These are phyloP conservation scores for Triticum dicoccoides DNA, from an alignment of 176 grass and related monocot species.

Conservation along the genomic window DNA sequence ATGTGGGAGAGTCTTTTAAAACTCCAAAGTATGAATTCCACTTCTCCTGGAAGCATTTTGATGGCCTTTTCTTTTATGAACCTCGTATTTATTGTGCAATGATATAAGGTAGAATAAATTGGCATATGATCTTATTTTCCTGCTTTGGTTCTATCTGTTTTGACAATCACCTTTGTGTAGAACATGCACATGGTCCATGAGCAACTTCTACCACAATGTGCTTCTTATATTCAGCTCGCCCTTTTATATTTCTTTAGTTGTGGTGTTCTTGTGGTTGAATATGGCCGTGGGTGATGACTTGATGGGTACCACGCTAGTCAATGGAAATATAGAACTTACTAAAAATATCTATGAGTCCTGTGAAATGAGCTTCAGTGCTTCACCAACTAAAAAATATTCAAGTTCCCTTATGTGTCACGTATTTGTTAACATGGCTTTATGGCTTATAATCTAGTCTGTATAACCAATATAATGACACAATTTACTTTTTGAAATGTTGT, in stretches of 20 bases:
- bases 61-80: background rate
- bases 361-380: background rate
- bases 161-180: conserved; percentile 37
- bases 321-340: background rate
- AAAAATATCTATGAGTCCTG: background rate
- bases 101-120: background rate
- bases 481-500: too few species aligned
- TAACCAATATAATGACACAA: background rate
- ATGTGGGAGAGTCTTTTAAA: conserved; percentile 92
- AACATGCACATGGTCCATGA: conserved; percentile 85
- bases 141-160: background rate
- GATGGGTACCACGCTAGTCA: background rate
- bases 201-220: conserved; percentile 89
- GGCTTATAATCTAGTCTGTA: background rate
- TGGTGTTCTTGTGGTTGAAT: background rate
- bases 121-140: background rate
- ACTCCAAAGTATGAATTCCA: conserved; percentile 71
- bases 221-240: background rate
- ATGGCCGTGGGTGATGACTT: background rate
- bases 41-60: background rate
- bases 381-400: background rate
- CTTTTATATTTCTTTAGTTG: conserved; percentile 8
- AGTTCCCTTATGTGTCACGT: conserved; percentile 7
- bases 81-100: background rate
- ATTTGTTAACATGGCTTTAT: background rate